Percentiles rank a stretch among this genome's conserved stretches.
These are phyloP conservation scores for Rhizoclosmatium globosum DNA, from an alignment of 192 early-diverging fungal genomes.

Conservation along the genomic window DNA sequence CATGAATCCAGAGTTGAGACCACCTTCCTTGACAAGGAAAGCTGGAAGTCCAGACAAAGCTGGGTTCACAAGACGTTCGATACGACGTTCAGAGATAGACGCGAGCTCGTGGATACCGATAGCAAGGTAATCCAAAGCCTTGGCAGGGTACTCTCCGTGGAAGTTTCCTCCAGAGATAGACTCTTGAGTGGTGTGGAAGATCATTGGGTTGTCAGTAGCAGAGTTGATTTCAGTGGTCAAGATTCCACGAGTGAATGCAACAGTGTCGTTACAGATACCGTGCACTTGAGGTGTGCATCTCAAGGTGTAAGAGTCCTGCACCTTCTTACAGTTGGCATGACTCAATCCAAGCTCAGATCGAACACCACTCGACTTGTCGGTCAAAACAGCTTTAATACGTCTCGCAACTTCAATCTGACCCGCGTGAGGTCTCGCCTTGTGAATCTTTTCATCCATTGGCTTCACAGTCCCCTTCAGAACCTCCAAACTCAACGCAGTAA, in stretches of 20 bases:
- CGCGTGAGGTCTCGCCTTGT: constrained; percentile 30
- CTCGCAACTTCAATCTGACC: constrained; percentile 29
- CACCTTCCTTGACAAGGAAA: constrained; percentile 36
- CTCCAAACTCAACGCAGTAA: constrained; percentile 32
- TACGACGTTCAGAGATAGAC: constrained; percentile 31
- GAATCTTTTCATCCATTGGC: constrained; percentile 31
- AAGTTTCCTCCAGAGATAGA: constrained; percentile 39
- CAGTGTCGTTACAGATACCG: constrained; percentile 23
- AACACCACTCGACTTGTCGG: neutral
- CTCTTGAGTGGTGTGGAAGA: constrained; percentile 34
- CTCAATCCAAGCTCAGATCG: constrained; percentile 12
- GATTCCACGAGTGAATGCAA: constrained; percentile 17
- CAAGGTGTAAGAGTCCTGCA: constrained; percentile 34
- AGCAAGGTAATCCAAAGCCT: constrained; percentile 35
- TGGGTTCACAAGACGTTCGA: constrained; percentile 35
- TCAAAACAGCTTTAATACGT: constrained; percentile 11
- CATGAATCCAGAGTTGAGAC: constrained; percentile 40
- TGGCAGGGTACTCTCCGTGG: constrained; percentile 40
- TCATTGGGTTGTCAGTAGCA: constrained; percentile 40
- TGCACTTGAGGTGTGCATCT: constrained; percentile 29
- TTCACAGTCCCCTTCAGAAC: constrained; percentile 33
- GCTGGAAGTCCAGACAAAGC: constrained; percentile 18
- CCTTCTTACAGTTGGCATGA: constrained; percentile 20
- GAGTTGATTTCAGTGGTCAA: constrained; percentile 35
- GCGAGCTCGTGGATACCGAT: constrained; percentile 38